Base-by-base conservation (phyloP, 345 rosid species). In the Aurinia saxatilis region DNA sequence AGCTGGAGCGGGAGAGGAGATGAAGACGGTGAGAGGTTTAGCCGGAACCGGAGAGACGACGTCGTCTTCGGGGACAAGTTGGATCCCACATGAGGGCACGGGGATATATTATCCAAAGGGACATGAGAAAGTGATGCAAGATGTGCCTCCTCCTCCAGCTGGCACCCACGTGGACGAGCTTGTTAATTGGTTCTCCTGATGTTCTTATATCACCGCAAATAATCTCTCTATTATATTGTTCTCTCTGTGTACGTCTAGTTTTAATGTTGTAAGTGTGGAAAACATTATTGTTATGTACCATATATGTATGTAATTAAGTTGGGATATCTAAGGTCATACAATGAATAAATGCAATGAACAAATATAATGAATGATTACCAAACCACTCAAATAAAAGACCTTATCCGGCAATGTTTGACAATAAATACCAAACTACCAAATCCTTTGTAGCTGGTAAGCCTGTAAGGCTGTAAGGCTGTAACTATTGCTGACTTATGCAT, bases 51-150 rank as follows among this genome's bases (percentile, higher is more conserved):
- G 69, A 47, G 74, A 70, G 14, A 46, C 48, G 11, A 42, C 69
- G 5, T 19, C 74, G n/a, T 10, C 30, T 27, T 27, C 74, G 23
- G 54, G 21, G 30, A 61, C 1, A 27, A 63, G 57, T 65, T 75
- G 78, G 78, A 60, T 76, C 8, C 80, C 80, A 12, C 77, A 76
- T 25, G 71, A 72, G 17, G 67, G 61, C 0, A 72, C 74, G 2
- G 74, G 80, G 13, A 72, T 76, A 21, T 76, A 72, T 42, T 76
- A 72, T 46, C 80, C 80, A 52, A 76, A 76, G 45, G 77, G 80
- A 7, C 77, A 76, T 41, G 80, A 76, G 68, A 76, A 68, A 16
- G 51, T 67, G 2, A 59, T 67, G 69, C 69, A 61, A 37, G 77
- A 68, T 63, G 70, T 68, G 48, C 72, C 73, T 64, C 70, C 75